Evolutionary conservation across 495 filamentous ascomycete species (phyloP).

Genomic region (Talaromyces stipitatus): DNA sequence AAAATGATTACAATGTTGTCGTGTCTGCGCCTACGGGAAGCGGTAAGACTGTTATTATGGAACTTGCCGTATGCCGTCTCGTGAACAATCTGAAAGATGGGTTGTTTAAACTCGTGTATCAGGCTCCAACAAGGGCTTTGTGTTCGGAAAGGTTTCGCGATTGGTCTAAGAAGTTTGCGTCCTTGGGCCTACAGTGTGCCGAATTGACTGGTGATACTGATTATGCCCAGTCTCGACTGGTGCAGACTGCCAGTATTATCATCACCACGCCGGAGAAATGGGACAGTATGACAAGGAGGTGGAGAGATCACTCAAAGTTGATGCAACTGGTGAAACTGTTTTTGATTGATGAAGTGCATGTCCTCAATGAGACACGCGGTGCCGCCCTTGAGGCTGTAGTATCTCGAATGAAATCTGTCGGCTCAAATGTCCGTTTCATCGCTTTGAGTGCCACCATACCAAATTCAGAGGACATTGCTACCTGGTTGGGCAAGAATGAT

Average conservation of each 20-base stretch:
- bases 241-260: slow-evolving; percentile 81
- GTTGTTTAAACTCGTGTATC: slow-evolving; percentile 88
- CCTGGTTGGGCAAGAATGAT: slow-evolving; percentile 79
- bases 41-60: slow-evolving; percentile 86
- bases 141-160: slow-evolving; percentile 78
- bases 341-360: slow-evolving; percentile 94
- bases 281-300: slow-evolving; percentile 95
- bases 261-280: slow-evolving; percentile 98
- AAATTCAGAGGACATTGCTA: slow-evolving; percentile 84
- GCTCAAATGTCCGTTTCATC: slow-evolving; percentile 80
- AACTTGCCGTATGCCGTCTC: slow-evolving; percentile 84
- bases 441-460: slow-evolving; percentile 91
- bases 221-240: slow-evolving; percentile 57
- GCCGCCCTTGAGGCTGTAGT: slow-evolving; percentile 94
- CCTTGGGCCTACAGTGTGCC: slow-evolving; percentile 66
- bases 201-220: slow-evolving; percentile 94
- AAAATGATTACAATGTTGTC: slow-evolving; percentile 74
- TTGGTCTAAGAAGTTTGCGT: slow-evolving; percentile 78
- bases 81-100: slow-evolving; percentile 53
- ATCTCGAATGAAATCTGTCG: slow-evolving; percentile 91
- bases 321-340: slow-evolving; percentile 85
- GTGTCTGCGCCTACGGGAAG: slow-evolving; percentile 88
- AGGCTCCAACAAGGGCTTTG: slow-evolving; percentile 89
- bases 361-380: slow-evolving; percentile 81
- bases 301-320: slow-evolving; percentile 81